These are phyloP conservation scores for Ustilago xerochloae DNA, from an alignment of 1,284 basidiomycete species.

Conservation along the genomic window DNA sequence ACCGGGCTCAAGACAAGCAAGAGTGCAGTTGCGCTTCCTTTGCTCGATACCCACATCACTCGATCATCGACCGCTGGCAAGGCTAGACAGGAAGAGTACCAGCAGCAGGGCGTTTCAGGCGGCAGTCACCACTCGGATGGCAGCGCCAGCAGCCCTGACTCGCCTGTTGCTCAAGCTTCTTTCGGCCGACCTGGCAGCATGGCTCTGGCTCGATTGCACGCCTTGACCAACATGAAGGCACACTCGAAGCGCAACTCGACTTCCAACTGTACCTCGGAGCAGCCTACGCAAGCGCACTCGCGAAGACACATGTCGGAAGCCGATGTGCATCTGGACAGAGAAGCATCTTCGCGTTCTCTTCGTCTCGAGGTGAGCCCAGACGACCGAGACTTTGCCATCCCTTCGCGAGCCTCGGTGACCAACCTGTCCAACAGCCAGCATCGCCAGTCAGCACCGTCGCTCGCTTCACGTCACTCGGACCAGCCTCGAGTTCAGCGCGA, in stretches of 20 bases:
- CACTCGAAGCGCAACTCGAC: conserved; percentile 43
- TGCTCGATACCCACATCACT: conserved; percentile 71
- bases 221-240: conserved; percentile 38
- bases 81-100: conserved; percentile 24
- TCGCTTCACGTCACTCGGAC: conserved; percentile 42
- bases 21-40: conserved; percentile 74
- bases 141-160: conserved; percentile 40
- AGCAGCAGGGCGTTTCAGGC: conserved; percentile 5
- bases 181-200: conserved; percentile 42
- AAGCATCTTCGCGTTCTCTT: conserved; percentile 42
- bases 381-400: conserved; percentile 48
- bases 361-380: conserved; percentile 52
- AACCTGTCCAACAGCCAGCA: conserved; percentile 29
- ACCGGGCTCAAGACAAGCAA: conserved; percentile 73
- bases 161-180: conserved; percentile 19
- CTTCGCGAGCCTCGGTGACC: conserved; percentile 29
- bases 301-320: conserved; percentile 19
- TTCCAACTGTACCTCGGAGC: conserved; percentile 1
- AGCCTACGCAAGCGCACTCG: conserved; percentile 8
- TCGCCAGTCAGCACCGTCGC: conserved; percentile 38
- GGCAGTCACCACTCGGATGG: conserved; percentile 36
- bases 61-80: conserved; percentile 67
- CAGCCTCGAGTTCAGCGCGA: conserved; percentile 30
- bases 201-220: conserved; percentile 46
- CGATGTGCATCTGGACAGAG: conserved; percentile 26